These are phyloP conservation scores for Marsdenia floribunda DNA, from an alignment of 257 asterid genomes.

Conservation along the genomic window DNA sequence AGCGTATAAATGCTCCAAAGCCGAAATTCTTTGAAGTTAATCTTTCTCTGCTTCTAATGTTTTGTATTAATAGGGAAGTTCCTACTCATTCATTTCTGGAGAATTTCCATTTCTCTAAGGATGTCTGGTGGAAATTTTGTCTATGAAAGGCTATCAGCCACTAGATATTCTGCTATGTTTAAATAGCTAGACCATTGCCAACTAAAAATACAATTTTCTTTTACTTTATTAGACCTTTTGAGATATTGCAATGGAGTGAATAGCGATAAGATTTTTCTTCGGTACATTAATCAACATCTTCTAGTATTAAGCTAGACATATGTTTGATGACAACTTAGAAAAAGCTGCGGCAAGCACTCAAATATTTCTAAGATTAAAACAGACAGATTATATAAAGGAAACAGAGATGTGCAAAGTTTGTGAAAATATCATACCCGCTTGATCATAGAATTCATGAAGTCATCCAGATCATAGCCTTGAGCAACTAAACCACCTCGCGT, in stretches of 20 bases:
- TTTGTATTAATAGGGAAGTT: neutral
- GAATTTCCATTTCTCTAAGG: neutral
- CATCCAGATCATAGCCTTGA: constrained; percentile 60
- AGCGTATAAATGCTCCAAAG: neutral
- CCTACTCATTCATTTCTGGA: neutral
- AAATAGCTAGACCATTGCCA: neutral
- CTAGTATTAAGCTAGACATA: neutral
- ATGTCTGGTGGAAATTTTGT: neutral
- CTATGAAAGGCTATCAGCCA: neutral
- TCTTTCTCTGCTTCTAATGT: neutral
- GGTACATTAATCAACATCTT: neutral
- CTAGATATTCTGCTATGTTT: neutral
- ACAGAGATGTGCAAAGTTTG: constrained; percentile 5
- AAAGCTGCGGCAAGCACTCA: neutral
- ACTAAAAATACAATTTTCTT: neutral
- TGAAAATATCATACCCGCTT: constrained; percentile 46
- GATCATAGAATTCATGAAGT: constrained; percentile 56
- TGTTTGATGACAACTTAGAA: neutral
- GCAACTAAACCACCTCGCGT: constrained; percentile 42
- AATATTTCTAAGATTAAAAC: neutral
- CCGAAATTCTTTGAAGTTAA: neutral
- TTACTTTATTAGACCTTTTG: neutral
- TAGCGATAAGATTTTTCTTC: neutral
- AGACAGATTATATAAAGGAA: neutral
- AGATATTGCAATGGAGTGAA: no score